These are phyloP conservation scores for Scheffersomyces parashehatae DNA, from an alignment of 1,139 yeast genomes.

Conservation along the genomic window DNA sequence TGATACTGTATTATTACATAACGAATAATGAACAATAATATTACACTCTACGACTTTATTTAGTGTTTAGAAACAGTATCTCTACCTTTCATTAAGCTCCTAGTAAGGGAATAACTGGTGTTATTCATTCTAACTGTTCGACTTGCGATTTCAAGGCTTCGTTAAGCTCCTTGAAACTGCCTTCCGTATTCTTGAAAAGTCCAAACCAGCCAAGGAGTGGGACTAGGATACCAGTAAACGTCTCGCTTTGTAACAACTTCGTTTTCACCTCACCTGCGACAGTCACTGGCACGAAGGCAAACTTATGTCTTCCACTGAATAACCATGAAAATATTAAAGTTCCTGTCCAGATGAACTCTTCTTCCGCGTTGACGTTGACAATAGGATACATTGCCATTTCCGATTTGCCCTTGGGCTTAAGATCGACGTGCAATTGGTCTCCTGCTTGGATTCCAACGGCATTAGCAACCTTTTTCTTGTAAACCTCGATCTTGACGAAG, in stretches of 20 bases:
- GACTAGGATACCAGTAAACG: neutral
- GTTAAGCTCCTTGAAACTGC: neutral
- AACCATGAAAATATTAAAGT: neutral
- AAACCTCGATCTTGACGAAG: neutral
- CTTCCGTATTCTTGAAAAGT: neutral
- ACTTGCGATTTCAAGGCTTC: neutral
- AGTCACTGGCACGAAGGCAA: neutral
- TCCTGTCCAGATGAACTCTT: neutral
- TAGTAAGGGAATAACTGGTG: too few relatives aligned
- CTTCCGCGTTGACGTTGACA: neutral
- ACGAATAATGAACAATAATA: too few relatives aligned
- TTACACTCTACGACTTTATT: too few relatives aligned
- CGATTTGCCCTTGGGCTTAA: neutral
- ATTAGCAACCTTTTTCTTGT: neutral
- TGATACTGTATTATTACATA: too few relatives aligned
- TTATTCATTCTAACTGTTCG: neutral
- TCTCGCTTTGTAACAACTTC: neutral
- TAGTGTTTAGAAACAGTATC: too few relatives aligned
- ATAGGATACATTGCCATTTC: neutral
- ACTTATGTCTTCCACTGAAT: neutral
- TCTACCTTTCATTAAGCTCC: too few relatives aligned
- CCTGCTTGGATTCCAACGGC: neutral
- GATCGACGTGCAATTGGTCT: neutral
- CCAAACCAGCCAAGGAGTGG: neutral
- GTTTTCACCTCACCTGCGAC: neutral